These are phyloP conservation scores for Blepharisma japonicum DNA, from an alignment of 73 alveolate genomes.

Conservation along the genomic window DNA sequence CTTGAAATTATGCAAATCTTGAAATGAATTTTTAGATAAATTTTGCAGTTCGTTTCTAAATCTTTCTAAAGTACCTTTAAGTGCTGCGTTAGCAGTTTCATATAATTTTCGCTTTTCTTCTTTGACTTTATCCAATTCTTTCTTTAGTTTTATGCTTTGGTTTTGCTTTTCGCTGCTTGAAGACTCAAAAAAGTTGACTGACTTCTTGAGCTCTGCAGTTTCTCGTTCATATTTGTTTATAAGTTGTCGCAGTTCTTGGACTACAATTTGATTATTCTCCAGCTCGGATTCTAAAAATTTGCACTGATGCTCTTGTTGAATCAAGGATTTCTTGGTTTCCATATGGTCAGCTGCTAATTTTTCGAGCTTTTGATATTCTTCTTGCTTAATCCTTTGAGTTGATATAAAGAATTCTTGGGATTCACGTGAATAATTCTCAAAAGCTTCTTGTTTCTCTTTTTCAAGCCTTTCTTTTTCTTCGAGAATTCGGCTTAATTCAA, in stretches of 20 bases:
- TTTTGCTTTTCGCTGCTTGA: neutral
- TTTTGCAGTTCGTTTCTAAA: neutral
- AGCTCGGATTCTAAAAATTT: neutral
- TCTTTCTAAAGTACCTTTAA: neutral
- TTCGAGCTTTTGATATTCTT: neutral
- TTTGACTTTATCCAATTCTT: slow-evolving; percentile 9
- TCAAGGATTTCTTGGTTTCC: neutral
- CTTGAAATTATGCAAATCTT: no score
- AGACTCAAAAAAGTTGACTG: neutral
- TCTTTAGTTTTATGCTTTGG: neutral
- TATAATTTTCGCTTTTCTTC: neutral
- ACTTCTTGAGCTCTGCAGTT: neutral
- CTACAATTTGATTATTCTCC: neutral
- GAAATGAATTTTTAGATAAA: neutral
- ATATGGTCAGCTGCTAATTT: neutral
- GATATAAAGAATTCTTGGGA: neutral
- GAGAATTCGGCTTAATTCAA: neutral
- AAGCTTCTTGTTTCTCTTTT: slow-evolving; percentile 10
- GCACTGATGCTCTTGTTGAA: neutral
- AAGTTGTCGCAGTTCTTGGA: neutral
- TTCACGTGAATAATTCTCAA: neutral
- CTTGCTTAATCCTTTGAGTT: slow-evolving; percentile 25
- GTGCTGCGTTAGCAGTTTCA: neutral
- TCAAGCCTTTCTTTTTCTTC: neutral
- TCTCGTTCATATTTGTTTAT: slow-evolving; percentile 7